Evolutionary conservation across 2,329 filamentous ascomycete genomes (phyloP).

Genomic region (Rhexocercosporidium sp.): DNA sequence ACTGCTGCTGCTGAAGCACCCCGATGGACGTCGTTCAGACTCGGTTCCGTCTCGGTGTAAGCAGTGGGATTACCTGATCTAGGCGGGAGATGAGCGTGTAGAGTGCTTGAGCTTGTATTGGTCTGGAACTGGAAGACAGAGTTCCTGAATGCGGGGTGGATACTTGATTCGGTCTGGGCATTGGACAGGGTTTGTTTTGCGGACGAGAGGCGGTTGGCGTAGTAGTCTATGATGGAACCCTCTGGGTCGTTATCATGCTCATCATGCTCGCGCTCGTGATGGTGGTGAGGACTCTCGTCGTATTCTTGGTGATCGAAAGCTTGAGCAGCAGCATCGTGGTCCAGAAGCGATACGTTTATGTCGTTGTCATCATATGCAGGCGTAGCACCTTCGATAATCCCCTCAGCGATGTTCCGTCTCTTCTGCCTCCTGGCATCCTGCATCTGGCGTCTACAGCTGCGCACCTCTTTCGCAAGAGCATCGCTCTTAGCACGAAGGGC

Average conservation of each 20-base stretch:
- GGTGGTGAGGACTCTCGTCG: not conserved
- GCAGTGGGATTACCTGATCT: conserved; percentile 8
- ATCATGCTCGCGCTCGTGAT: conserved; percentile 11
- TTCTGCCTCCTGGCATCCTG: conserved; percentile 23
- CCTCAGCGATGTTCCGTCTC: conserved; percentile 14
- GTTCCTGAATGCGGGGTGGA: conserved; percentile 26
- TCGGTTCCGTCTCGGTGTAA: not conserved
- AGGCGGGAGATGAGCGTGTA: not conserved
- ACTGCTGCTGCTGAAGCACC: not conserved
- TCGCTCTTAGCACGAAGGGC: conserved; percentile 10
- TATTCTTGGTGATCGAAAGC: conserved; percentile 12
- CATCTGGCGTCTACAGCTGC: conserved; percentile 23
- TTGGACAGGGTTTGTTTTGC: not conserved
- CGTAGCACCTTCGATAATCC: conserved; percentile 1
- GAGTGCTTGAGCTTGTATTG: not conserved
- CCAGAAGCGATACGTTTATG: not conserved
- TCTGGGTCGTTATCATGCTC: conserved; percentile 22
- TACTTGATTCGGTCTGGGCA: not conserved
- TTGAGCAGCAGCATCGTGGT: not conserved
- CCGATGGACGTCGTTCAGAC: not conserved
- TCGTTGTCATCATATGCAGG: not conserved
- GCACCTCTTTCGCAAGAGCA: conserved; percentile 26
- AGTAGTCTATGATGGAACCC: conserved; percentile 29
- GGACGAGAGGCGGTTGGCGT: not conserved
- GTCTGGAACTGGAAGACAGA: conserved; percentile 4